Percentiles rank a stretch among this genome's conserved stretches.
Evolutionary conservation across 495 filamentous ascomycete species (phyloP).

Genomic region (Daldinia loculata): DNA sequence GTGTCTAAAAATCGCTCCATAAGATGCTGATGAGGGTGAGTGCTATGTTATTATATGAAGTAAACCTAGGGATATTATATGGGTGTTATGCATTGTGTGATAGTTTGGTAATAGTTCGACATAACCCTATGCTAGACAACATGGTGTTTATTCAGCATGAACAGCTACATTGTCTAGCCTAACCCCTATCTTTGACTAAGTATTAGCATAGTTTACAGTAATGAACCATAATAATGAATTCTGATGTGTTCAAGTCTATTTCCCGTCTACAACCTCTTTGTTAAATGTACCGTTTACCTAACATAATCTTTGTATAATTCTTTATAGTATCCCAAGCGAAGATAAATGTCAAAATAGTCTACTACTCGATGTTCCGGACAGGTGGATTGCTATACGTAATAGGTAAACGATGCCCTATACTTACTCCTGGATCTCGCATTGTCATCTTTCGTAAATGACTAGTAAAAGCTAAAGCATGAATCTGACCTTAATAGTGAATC

Average conservation of each 20-base stretch:
- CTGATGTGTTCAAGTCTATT: background rate
- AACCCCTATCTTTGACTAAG: background rate
- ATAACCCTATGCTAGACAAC: background rate
- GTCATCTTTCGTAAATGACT: too few species aligned
- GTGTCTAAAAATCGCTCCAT: constrained; percentile 2
- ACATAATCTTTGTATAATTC: background rate
- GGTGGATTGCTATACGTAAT: too few species aligned
- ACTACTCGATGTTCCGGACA: background rate
- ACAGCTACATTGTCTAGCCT: background rate
- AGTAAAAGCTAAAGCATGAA: too few species aligned
- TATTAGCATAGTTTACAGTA: background rate
- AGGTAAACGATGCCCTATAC: too few species aligned
- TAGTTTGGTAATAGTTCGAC: background rate
- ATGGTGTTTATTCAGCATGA: too few species aligned
- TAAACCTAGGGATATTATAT: background rate
- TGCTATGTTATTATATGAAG: background rate
- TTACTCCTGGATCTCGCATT: too few species aligned
- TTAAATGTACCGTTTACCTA: background rate
- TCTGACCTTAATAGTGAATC: too few species aligned
- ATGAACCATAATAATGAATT: background rate
- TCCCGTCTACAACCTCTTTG: background rate
- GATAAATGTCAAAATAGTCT: too few species aligned
- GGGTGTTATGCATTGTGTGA: background rate
- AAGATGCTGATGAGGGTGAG: background rate
- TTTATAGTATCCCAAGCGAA: background rate